Percentiles rank a stretch among this genome's conserved stretches.
phyloP scores from a whole-genome alignment of 495 filamentous ascomycete genomes.

The Rhypophila decipiens region DNA sequence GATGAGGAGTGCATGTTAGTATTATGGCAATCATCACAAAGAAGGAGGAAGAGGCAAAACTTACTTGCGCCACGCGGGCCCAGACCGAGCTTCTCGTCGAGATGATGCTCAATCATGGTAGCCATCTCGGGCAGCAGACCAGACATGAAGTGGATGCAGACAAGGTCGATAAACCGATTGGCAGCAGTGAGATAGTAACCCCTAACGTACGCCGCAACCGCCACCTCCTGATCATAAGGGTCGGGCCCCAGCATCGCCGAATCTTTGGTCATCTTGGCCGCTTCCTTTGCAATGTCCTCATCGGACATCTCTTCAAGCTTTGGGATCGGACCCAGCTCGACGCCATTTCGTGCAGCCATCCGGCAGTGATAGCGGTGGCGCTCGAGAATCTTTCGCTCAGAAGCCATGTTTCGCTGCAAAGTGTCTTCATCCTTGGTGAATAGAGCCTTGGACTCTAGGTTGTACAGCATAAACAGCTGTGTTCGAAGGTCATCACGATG shows the following conservation, averaged over 20 bases:
- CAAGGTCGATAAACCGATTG: slow-evolving; percentile 43
- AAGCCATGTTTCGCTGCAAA: slow-evolving; percentile 28
- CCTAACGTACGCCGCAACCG: slow-evolving; percentile 42
- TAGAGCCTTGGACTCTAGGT: slow-evolving; percentile 32
- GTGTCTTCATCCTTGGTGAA: slow-evolving; percentile 36
- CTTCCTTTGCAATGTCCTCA: slow-evolving; percentile 26
- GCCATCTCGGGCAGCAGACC: slow-evolving; percentile 35
- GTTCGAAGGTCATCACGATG: slow-evolving; percentile 17
- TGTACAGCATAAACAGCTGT: slow-evolving; percentile 27
- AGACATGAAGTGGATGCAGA: slow-evolving; percentile 39
- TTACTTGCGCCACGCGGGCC: slow-evolving; percentile 13
- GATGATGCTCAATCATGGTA: slow-evolving; percentile 22
- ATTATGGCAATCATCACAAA: neutral
- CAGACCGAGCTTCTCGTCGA: slow-evolving; percentile 38
- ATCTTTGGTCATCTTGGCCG: slow-evolving; percentile 16
- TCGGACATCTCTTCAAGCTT: slow-evolving; percentile 36
- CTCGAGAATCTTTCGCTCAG: slow-evolving; percentile 26
- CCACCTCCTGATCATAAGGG: slow-evolving; percentile 39
- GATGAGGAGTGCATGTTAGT: neutral
- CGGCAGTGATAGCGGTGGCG: slow-evolving; percentile 33
- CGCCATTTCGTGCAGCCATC: slow-evolving; percentile 15
- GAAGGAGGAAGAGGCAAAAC: slow-evolving; percentile 1
- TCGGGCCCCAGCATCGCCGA: slow-evolving; percentile 35
- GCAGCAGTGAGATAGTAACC: slow-evolving; percentile 49
- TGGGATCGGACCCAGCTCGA: slow-evolving; percentile 19